Base-by-base conservation (phyloP, 768 basidiomycete species). In the Hygrocybe punicea region DNA sequence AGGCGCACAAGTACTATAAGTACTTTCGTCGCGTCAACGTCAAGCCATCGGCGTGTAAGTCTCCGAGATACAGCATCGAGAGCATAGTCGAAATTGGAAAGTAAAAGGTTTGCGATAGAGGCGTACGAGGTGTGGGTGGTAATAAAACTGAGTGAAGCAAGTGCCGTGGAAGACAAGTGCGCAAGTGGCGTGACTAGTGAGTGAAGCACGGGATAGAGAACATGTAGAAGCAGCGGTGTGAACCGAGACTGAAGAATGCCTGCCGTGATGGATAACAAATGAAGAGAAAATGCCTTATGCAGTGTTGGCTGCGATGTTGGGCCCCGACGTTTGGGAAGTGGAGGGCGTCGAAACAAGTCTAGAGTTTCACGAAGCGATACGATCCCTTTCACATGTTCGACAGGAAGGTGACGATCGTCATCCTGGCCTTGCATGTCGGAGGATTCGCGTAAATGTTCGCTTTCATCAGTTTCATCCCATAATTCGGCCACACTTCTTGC, bases 21-120 rank as follows among this genome's bases (percentile, higher is more conserved):
- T 6, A 98, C 94, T 60, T 91, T 87, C 8, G 95, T 90, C 0
- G 96, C 96, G 34, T 90, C 85, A 2, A 91, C 79, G 60, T 96
- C 93, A 9, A 98, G 79, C 80, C 89, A 87, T 58, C 87, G 80
- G 16, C 84, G 81, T 10, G 86, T 85, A 23, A 99, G 79, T 24
- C 90, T 83, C 19, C 92, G 86, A 2, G 93, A 91, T 14, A 96
- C 87, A 2, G 89, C 84, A 63, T 98, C 93, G 55, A 99, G 83
- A 8, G 93, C 89, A 67, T 99, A 98, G 71, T 99, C 96, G 62
- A 96, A 96, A 70, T 99, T 97, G 19, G 95, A 88, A 37, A 98
- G 79, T 5, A 99, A 77, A 24, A 98, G 78, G 65, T 95, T 95
- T 44, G 87, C 84, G 0, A 91, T 81, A 3, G 92, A 89, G n/a